Evolutionary conservation across 257 asterid species (phyloP), one percentile per base, ranked within the genome.

Genomic region (Solanum habrochaites): DNA sequence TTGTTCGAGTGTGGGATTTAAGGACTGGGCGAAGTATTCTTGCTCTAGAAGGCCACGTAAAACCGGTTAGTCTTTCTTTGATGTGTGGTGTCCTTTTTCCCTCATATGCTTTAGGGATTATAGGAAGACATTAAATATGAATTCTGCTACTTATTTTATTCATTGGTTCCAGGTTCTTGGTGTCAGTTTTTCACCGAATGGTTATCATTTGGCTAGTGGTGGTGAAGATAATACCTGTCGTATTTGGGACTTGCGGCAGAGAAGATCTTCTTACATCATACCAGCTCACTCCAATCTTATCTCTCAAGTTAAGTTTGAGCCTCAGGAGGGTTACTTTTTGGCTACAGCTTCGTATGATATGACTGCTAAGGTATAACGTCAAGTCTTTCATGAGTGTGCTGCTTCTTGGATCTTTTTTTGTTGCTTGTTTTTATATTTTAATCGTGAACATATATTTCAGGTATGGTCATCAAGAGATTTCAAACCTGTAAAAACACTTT

Each of bases 201-300:
- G 99, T 69, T 96, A 95, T 90, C 98, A 97, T 92, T 89, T 97
- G 88, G 99, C 98, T 87, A 93, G 97, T 15, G 98, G 99, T 25
- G 99, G 99, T 11, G 99, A 97, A 93, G 99, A 97, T 89, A 96
- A 97, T 91, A 93, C 98, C 85, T 97, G 99, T 92, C 90, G 99
- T 73, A 91, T 97, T 83, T 97, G 99, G 99, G 98, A 97, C 89
- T 90, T 96, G 84, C 93, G 99, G 93, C 95, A 93, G 96, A 92
- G 93, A 87, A 97, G 91, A 91, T 94, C 89, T 12, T 75, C 93
- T 86, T 96, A 95, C 90, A 86, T 87, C 88, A 96, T 97, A 86
- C 99, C 99, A 80, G 99, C 99, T 86, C 99, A 96, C 88, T 89
- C 99, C 80, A 96, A 93, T 90, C 97, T 97, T 84, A 87, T 96